These are phyloP conservation scores for Tricholoma hemisulphureum DNA, from an alignment of 768 basidiomycete species.

Conservation along the genomic window DNA sequence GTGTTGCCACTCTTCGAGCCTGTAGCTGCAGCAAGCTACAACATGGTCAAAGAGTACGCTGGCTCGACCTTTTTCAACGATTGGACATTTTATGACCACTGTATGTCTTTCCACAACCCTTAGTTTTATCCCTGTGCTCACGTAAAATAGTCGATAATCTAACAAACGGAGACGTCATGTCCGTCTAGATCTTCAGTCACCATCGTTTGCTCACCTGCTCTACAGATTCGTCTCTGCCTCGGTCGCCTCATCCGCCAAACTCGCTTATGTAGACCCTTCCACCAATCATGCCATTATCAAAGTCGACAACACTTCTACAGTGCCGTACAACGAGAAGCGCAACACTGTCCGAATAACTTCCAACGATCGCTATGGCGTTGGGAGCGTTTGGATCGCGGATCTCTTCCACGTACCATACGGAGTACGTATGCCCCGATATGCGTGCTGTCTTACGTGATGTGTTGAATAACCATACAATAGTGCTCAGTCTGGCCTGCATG, in stretches of 20 bases:
- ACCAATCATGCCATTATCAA: conserved; percentile 75
- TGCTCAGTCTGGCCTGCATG: conserved; percentile 74
- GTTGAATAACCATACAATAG: conserved; percentile 27
- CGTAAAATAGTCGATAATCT: conserved; percentile 57
- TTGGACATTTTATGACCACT: conserved; percentile 63
- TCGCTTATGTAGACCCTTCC: conserved; percentile 59
- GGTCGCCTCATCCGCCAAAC: conserved; percentile 44
- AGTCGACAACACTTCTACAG: conserved; percentile 66
- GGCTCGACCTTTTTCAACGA: conserved; percentile 65
- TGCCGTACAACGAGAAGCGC: conserved; percentile 54
- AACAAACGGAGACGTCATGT: conserved; percentile 65
- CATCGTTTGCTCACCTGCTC: neutral
- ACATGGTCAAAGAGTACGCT: conserved; percentile 53
- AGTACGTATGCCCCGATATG: conserved; percentile 33
- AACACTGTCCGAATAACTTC: conserved; percentile 66
- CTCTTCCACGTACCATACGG: conserved; percentile 65
- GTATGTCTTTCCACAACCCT: conserved; percentile 33
- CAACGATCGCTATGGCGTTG: conserved; percentile 54
- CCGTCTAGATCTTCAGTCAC: conserved; percentile 7
- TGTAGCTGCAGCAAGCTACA: conserved; percentile 33
- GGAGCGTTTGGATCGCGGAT: conserved; percentile 65
- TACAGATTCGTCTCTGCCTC: conserved; percentile 50
- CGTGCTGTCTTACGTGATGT: neutral
- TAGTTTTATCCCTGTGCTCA: conserved; percentile 1
- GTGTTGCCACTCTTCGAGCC: neutral